Evolutionary conservation across 1,139 yeast genomes (phyloP).

Genomic region (Suhomyces yuchorum): DNA sequence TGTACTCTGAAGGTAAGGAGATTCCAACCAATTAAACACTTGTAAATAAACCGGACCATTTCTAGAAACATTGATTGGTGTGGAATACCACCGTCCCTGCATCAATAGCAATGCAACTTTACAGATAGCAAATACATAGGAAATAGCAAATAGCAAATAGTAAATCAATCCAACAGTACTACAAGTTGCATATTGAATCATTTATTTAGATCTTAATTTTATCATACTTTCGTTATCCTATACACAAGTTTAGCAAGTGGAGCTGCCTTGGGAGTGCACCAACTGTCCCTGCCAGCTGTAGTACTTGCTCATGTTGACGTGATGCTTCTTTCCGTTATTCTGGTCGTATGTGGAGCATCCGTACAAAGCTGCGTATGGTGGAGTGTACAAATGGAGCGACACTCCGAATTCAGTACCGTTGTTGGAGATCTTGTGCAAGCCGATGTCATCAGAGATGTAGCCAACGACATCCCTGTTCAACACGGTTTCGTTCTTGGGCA

Average conservation of each 20-base stretch:
- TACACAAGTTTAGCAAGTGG: conserved; percentile 28
- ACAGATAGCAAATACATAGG: too few species aligned
- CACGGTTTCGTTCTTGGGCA: conserved; percentile 34
- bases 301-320: conserved; percentile 62
- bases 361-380: conserved; percentile 71
- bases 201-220: background rate
- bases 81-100: too few species aligned
- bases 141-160: too few species aligned
- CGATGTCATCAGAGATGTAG: conserved; percentile 67
- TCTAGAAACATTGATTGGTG: too few species aligned
- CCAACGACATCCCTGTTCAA: conserved; percentile 55
- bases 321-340: conserved; percentile 52
- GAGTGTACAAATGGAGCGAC: conserved; percentile 73
- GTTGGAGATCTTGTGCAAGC: conserved; percentile 67
- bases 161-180: too few species aligned
- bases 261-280: conserved; percentile 32
- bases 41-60: background rate
- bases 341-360: conserved; percentile 68
- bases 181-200: too few species aligned
- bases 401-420: conserved; percentile 54
- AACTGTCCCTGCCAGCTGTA: conserved; percentile 63
- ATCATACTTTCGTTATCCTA: background rate
- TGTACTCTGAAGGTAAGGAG: conserved; percentile 25
- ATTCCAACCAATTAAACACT: background rate
- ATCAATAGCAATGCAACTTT: too few species aligned